These are phyloP conservation scores for Neoascochyta sp. DNA, from an alignment of 2,329 filamentous ascomycete species.

Conservation along the genomic window DNA sequence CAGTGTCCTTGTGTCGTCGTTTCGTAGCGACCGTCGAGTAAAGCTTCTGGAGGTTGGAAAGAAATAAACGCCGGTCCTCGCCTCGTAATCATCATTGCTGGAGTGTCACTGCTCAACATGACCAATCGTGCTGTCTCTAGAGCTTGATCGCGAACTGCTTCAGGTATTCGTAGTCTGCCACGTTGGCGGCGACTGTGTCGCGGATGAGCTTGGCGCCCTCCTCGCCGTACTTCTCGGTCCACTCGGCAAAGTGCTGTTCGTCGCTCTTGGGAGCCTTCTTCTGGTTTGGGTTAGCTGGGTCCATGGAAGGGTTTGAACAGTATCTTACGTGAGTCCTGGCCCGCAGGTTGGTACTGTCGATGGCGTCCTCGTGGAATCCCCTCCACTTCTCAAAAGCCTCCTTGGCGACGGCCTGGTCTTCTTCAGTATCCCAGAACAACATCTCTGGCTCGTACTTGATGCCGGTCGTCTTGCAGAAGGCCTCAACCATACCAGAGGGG, in stretches of 20 bases:
- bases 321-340: conserved; percentile 59
- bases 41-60: too few relatives aligned
- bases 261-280: conserved; percentile 61
- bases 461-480: conserved; percentile 78
- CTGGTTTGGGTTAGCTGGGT: conserved; percentile 25
- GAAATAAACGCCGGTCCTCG: too few relatives aligned
- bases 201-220: conserved; percentile 68
- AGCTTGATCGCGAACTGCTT: conserved; percentile 68
- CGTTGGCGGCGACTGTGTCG: conserved; percentile 66
- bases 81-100: conserved; percentile 1
- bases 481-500: conserved; percentile 68
- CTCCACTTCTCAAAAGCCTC: conserved; percentile 92
- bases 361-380: conserved; percentile 93
- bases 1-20: background rate
- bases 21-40: too few relatives aligned
- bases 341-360: conserved; percentile 73
- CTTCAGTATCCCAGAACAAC: conserved; percentile 78
- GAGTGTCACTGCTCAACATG: too few relatives aligned
- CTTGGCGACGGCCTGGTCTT: conserved; percentile 64
- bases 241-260: conserved; percentile 67
- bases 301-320: background rate
- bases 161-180: conserved; percentile 74
- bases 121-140: conserved; percentile 15
- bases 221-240: conserved; percentile 70
- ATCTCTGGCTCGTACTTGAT: conserved; percentile 72